Evolutionary conservation across 1,284 basidiomycete species (phyloP).

Genomic region (Waitea zeae): DNA sequence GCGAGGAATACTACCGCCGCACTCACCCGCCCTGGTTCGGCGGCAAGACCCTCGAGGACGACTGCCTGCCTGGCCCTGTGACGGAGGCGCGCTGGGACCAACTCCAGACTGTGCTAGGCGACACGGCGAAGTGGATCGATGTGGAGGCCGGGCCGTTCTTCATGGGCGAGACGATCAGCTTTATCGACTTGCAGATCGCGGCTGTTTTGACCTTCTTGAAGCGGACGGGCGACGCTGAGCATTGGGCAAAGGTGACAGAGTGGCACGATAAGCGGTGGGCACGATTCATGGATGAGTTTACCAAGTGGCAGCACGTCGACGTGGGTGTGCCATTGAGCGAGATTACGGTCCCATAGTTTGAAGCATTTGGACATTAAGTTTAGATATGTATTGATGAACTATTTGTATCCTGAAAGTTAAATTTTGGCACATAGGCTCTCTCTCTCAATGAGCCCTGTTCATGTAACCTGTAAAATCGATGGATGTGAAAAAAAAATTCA

Average conservation of each 20-base stretch:
- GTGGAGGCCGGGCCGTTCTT: not conserved
- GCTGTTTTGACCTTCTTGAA: slow-evolving; percentile 4
- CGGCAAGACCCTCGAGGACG: slow-evolving; percentile 15
- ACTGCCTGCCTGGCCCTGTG: no score
- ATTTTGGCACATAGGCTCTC: no score
- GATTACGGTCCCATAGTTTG: no score
- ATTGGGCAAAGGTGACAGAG: slow-evolving; percentile 11
- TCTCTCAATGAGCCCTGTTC: no score
- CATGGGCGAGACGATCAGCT: slow-evolving; percentile 2
- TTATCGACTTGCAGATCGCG: slow-evolving; percentile 4
- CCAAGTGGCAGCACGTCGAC: slow-evolving; percentile 2
- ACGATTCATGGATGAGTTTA: slow-evolving; percentile 4
- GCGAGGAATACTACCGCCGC: slow-evolving; percentile 1
- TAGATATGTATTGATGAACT: no score
- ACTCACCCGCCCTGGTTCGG: slow-evolving; percentile 1
- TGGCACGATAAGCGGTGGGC: slow-evolving; percentile 6
- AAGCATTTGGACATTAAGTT: no score
- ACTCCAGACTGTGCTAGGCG: not conserved
- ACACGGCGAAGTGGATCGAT: not conserved
- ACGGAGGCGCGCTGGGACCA: slow-evolving; percentile 5
- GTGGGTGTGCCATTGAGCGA: no score
- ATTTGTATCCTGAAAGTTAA: no score
- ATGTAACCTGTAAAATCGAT: no score
- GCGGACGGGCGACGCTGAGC: slow-evolving; percentile 6
- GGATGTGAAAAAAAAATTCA: no score